Conservation (phyloP, 805 yeast species). For the Clavispora santaluciae region DNA sequence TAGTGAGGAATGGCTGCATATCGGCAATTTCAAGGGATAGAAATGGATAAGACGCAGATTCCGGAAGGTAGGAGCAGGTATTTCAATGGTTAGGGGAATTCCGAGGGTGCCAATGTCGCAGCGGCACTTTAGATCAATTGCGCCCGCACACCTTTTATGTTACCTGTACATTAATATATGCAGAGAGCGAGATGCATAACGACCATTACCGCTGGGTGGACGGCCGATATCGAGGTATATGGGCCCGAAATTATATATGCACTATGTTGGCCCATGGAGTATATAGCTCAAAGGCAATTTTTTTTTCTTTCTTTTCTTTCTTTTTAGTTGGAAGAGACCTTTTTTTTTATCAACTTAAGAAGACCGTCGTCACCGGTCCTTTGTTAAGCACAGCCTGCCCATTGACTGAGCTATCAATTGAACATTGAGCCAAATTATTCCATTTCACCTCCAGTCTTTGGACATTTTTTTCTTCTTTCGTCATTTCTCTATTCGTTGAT, state of each 20-base stretch:
- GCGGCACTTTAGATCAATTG: background rate
- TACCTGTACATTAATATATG: background rate
- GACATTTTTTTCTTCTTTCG: background rate
- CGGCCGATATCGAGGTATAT: background rate
- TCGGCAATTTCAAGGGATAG: background rate
- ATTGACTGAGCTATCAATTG: slow-evolving; percentile 1
- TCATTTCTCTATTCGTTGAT: slow-evolving; percentile 4
- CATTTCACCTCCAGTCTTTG: slow-evolving; percentile 1
- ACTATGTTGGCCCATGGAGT: background rate
- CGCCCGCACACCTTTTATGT: background rate
- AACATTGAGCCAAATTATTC: background rate
- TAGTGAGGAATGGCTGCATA: background rate
- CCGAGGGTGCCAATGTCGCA: slow-evolving; percentile 1
- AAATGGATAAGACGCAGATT: background rate
- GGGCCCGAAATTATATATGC: background rate
- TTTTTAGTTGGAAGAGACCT: background rate
- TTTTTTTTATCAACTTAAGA: background rate
- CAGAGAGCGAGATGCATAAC: slow-evolving; percentile 1
- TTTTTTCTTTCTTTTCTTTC: slow-evolving; percentile 4
- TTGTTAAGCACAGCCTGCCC: background rate
- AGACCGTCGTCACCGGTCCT: background rate
- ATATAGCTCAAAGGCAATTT: background rate
- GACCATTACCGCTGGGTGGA: background rate
- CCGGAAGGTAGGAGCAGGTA: background rate
- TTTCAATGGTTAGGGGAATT: background rate